Conservation (phyloP, 139 green algal species). For the Bryopsis sp. region DNA sequence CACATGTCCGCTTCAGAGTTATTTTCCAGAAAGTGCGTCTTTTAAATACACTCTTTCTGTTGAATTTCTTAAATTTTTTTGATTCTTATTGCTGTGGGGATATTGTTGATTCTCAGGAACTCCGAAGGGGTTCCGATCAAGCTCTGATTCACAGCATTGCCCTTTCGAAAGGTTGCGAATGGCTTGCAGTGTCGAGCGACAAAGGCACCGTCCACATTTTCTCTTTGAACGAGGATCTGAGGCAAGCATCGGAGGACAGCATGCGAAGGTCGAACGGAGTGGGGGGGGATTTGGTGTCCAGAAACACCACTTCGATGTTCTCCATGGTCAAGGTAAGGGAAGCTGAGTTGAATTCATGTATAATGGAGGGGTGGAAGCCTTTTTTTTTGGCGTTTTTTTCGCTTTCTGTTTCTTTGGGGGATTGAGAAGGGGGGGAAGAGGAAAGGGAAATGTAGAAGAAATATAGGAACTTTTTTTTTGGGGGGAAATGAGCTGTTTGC, state of each 20-base stretch:
- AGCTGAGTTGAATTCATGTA: too few relatives aligned
- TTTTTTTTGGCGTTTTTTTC: too few relatives aligned
- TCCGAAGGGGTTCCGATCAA: constrained; percentile 77
- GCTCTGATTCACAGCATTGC: constrained; percentile 79
- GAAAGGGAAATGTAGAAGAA: too few relatives aligned
- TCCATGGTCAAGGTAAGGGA: constrained; percentile 38
- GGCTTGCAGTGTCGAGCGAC: constrained; percentile 80
- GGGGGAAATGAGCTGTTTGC: background rate
- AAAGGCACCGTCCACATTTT: constrained; percentile 89
- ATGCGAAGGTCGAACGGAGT: background rate
- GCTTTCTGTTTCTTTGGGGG: too few relatives aligned
- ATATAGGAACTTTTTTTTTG: background rate
- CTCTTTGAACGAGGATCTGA: constrained; percentile 52
- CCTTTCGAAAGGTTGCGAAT: constrained; percentile 61
- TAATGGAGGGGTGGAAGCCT: too few relatives aligned
- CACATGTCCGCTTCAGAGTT: too few relatives aligned
- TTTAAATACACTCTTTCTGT: too few relatives aligned
- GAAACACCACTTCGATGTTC: constrained; percentile 34
- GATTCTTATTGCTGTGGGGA: too few relatives aligned
- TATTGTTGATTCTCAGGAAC: too few relatives aligned
- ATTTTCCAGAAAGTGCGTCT: too few relatives aligned
- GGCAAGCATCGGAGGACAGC: constrained; percentile 10
- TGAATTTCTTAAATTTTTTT: too few relatives aligned
- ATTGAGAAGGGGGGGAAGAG: too few relatives aligned
- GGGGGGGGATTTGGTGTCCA: background rate